Percentiles rank a stretch among this genome's conserved stretches.
Evolutionary conservation across 495 filamentous ascomycete genomes (phyloP).

Genomic region (Hypomontagnella monticulosa): DNA sequence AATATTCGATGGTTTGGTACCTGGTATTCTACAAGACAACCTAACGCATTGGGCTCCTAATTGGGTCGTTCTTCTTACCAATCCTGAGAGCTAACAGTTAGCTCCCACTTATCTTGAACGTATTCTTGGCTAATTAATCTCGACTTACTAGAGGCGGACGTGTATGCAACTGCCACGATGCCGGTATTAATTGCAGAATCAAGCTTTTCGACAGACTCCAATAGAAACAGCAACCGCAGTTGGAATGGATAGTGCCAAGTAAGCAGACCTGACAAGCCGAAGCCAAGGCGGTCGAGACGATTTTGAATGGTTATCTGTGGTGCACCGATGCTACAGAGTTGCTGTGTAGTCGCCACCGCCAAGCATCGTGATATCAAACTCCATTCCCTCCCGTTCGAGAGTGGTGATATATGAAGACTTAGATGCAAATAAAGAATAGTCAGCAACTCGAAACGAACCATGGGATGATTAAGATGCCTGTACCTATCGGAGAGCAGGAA

Average conservation of each 20-base stretch:
- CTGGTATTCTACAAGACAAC: constrained; percentile 18
- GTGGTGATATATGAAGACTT: constrained; percentile 2
- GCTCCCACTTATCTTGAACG: constrained; percentile 19
- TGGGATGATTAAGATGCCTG: constrained; percentile 18
- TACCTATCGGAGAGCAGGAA: constrained; percentile 37
- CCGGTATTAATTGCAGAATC: constrained; percentile 41
- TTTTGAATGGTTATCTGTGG: constrained; percentile 10
- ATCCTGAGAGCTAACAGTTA: constrained; percentile 10
- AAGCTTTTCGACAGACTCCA: constrained; percentile 38
- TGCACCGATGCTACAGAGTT: constrained; percentile 27
- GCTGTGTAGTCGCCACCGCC: constrained; percentile 32
- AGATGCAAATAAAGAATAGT: constrained; percentile 12
- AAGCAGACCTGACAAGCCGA: constrained; percentile 33
- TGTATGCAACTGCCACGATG: constrained; percentile 42
- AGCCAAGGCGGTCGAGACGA: constrained; percentile 29
- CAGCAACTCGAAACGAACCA: constrained; percentile 26
- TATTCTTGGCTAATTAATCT: constrained; percentile 36
- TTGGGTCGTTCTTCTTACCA: constrained; percentile 21
- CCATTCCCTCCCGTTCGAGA: not conserved
- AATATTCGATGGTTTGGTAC: constrained; percentile 13
- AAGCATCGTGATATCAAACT: constrained; percentile 35
- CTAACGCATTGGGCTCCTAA: constrained; percentile 23
- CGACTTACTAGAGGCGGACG: constrained; percentile 22
- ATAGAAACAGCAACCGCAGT: constrained; percentile 25
- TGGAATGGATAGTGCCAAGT: constrained; percentile 35